phyloP scores from a whole-genome alignment of 2,329 filamentous ascomycete species.

The Phaeosphaeria sp. region DNA sequence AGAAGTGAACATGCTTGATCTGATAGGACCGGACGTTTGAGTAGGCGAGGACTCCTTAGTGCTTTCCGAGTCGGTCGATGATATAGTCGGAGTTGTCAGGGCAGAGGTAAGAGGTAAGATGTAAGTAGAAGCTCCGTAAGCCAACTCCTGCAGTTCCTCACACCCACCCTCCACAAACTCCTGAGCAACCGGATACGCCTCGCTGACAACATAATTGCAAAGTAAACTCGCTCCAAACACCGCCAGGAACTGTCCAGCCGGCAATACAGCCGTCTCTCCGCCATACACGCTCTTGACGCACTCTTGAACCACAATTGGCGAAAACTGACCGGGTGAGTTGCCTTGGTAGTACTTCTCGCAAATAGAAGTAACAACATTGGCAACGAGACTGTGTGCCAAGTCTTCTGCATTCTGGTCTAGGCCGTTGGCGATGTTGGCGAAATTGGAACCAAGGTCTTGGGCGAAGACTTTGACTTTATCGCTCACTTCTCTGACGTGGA shows the following conservation, averaged over 20 bases:
- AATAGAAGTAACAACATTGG: constrained; percentile 24
- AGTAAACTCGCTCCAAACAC: constrained; percentile 29
- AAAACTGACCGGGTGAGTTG: constrained; percentile 14
- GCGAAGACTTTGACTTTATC: constrained; percentile 24
- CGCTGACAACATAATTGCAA: constrained; percentile 25
- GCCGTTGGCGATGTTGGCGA: constrained; percentile 21
- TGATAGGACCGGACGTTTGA: no score
- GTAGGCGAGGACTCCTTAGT: neutral
- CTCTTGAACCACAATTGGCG: constrained; percentile 17
- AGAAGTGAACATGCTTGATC: no score
- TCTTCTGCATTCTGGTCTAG: constrained; percentile 21
- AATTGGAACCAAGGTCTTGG: constrained; percentile 12
- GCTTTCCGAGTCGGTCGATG: neutral
- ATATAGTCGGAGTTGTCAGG: neutral
- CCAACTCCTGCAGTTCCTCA: constrained; percentile 23
- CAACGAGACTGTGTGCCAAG: constrained; percentile 26
- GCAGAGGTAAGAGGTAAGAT: neutral
- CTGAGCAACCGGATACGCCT: constrained; percentile 25
- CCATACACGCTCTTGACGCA: constrained; percentile 28
- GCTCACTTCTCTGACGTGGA: constrained; percentile 21
- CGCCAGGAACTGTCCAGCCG: constrained; percentile 21
- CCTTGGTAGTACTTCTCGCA: constrained; percentile 25
- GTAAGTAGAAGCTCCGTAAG: constrained; percentile 9
- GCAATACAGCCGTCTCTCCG: constrained; percentile 15
- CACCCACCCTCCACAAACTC: constrained; percentile 25